Evolutionary conservation across 2,329 filamentous ascomycete species (phyloP), one percentile per base, ranked within the genome.

Genomic region (Tolypocladium album): DNA sequence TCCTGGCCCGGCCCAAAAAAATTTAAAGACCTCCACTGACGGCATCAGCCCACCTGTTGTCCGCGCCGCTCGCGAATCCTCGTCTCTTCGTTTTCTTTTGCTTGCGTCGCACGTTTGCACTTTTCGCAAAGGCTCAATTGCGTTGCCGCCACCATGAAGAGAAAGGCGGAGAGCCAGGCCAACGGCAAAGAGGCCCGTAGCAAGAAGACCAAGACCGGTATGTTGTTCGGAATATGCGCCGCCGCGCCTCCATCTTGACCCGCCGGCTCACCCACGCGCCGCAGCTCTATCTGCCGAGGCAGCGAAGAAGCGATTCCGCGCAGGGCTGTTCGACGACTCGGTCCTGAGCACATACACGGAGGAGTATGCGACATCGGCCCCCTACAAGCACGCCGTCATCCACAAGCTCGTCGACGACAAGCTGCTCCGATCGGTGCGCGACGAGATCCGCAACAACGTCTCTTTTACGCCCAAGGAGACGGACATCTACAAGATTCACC

Each of bases 401-500:
- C 81, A 86, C 66, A 79, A 84, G 59, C 79, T 99, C 52, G 88
- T 97, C 71, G 80, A 94, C 74, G 88, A 93, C 67, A 74, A 79
- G 56, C 86, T 99, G 22, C 84, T 99, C 55, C 92, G 92, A 69
- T 81, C 84, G 59, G 94, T 99, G 61, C 92, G 94, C 71, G 78
- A 83, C 69, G 94, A 99, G 77, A 93, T 97, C 74, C 88, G 88
- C 74, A 82, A 88, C 66, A 92, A 96, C 71, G 89, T 99, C 66
- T 87, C 90, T 66, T 99, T 99, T 78, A 97, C 94, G 15, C 92
- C 92, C 67, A 99, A 99, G 75, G 94, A 99, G 76, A 99, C 94
- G 56, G 94, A 99, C 74, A 99, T 99, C 68, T 99, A 99, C 83
- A 96, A 95, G 76, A 97, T 99, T 71, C 92, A 97, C 81, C 94